Conservation (phyloP, 192 early-diverging fungal genomes). For the Coemansia sp. region DNA sequence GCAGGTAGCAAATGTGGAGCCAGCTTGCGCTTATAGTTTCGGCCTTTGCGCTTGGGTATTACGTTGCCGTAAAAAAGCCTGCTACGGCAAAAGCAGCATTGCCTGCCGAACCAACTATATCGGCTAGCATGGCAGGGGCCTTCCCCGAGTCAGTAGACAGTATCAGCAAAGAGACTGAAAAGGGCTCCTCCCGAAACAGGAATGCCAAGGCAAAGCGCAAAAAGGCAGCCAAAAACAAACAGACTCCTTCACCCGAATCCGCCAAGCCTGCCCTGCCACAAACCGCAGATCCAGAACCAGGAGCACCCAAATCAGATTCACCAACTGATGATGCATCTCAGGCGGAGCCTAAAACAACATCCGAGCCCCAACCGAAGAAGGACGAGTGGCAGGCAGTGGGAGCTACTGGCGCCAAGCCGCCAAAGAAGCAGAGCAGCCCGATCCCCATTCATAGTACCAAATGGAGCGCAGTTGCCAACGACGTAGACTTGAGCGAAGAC, state of each 20-base stretch:
- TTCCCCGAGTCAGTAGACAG: constrained; percentile 11
- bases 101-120: neutral
- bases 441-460: constrained; percentile 31
- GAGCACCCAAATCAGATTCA: neutral
- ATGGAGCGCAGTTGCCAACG: constrained; percentile 21
- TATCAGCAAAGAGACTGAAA: neutral
- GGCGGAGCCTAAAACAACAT: neutral
- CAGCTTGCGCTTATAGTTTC: constrained; percentile 14
- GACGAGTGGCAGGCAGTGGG: constrained; percentile 29
- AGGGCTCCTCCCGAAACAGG: constrained; percentile 2
- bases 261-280: neutral
- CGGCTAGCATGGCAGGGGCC: constrained; percentile 10
- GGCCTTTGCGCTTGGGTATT: constrained; percentile 36
- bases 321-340: neutral
- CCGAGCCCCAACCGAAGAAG: constrained; percentile 6
- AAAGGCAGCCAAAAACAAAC: constrained; percentile 6
- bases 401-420: constrained; percentile 9
- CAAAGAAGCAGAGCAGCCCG: constrained; percentile 1
- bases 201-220: constrained; percentile 6
- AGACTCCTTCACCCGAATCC: neutral
- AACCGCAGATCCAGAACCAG: neutral
- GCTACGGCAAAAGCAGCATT: neutral
- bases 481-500: constrained; percentile 20
- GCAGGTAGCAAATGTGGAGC: constrained; percentile 20
- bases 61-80: constrained; percentile 16